Evolutionary conservation across 75 land plant species (phyloP), one percentile per base, ranked within the genome.

Genomic region (Pinus tabuliformis): DNA sequence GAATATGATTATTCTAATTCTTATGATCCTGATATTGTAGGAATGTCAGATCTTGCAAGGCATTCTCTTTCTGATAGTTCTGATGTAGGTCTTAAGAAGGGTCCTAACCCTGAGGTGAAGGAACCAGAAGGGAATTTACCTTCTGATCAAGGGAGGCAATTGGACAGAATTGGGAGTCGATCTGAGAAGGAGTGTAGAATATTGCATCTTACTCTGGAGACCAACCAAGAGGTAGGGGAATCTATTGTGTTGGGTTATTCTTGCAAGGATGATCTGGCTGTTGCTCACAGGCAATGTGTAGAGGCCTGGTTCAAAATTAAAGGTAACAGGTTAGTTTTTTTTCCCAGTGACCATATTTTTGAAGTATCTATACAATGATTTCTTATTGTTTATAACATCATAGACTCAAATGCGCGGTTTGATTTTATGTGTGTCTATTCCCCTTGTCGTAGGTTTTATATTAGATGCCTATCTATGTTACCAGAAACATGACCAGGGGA

Each of bases 261-360:
- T 36, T 94, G 97, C 75, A 94, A 94, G 80, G 86, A 92, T 76
- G 97, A 94, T 82, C 78, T 94, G 22, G 95, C 86, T 61, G 83
- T 83, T 72, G 87, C 93, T 37, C 97, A 94, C 60, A 85, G 78
- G 24, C 79, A 88, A 21, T 94, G 97, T 73, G 97, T 92, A 4
- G 97, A 94, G 78, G 80, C 90, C 1, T 94, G 97, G 97, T 94
- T 94, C 82, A 94, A 90, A 76, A 90, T 94, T 70, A 88, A 79
- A 33, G 97, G 97, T 39, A 94, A 92, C 84, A 88, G 84, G 94
- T 92, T 58, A 20, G n/a, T 20, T 18, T 12, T 6, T 37, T 66
- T 66, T 66, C 45, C 39, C 39, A 9, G 17, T 63, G 33, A 5
- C 37, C 66, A 37, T 30, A 14, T 63, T 63, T 49, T 49, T 49